Conservation (phyloP, 2,329 filamentous ascomycete genomes). For the Trematosphaeria pertusa region DNA sequence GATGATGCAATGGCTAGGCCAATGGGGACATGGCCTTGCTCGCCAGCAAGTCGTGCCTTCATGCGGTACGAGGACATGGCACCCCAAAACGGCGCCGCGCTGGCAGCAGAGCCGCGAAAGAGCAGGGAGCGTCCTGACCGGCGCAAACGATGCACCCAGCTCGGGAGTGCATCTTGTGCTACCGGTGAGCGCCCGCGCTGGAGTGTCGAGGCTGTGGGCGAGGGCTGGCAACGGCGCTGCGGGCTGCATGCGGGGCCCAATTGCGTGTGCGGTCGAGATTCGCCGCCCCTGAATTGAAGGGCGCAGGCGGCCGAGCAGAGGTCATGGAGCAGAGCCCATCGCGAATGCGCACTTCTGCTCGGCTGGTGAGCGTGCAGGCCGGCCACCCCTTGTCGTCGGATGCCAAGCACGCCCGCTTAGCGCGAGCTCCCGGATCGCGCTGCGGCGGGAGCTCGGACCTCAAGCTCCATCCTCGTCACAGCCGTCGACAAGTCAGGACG, state of each 20-base stretch:
- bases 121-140: conserved; percentile 27
- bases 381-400: background rate
- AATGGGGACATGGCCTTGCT: conserved; percentile 17
- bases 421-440: conserved; percentile 17
- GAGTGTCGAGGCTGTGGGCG: no score
- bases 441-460: conserved; percentile 18
- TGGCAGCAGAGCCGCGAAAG: conserved; percentile 13
- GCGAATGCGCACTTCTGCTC: background rate
- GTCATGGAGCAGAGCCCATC: background rate
- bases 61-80: conserved; percentile 15
- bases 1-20: conserved; percentile 18
- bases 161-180: conserved; percentile 23
- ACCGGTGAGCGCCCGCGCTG: no score
- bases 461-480: conserved; percentile 32
- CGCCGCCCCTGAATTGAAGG: no score
- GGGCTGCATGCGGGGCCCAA: no score
- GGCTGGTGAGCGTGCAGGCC: background rate
- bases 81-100: conserved; percentile 12
- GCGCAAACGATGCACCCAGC: conserved; percentile 25
- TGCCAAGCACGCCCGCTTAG: conserved; percentile 3
- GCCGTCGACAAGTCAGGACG: conserved; percentile 17
- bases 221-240: background rate
- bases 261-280: no score
- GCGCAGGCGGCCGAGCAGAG: background rate
- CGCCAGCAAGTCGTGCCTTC: conserved; percentile 4